Evolutionary conservation across 2,329 filamentous ascomycete species (phyloP).

Genomic region (Bipolaris victoriae): DNA sequence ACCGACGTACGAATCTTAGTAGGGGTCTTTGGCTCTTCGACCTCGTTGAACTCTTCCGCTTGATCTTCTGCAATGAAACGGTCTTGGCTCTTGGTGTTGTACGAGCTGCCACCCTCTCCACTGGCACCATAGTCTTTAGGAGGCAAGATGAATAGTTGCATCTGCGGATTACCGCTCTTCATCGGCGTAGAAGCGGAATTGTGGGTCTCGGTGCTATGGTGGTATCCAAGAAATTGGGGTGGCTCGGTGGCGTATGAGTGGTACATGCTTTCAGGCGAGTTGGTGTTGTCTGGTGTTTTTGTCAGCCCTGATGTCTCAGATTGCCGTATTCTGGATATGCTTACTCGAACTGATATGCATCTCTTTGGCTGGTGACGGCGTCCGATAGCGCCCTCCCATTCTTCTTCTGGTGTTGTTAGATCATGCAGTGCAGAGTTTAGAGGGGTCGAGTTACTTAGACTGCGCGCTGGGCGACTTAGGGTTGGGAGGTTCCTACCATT

Average conservation of each 20-base stretch:
- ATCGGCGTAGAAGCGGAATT: too few species aligned
- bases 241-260: neutral
- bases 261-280: constrained; percentile 1
- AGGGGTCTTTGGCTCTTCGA: constrained; percentile 5
- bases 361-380: constrained; percentile 17
- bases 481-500: neutral
- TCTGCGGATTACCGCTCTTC: neutral
- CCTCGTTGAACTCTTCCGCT: neutral
- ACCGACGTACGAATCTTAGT: neutral
- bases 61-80: neutral
- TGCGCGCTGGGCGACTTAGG: neutral
- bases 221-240: neutral
- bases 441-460: neutral
- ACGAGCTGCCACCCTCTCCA: too few species aligned
- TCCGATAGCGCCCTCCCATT: constrained; percentile 11
- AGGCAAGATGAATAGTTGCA: neutral
- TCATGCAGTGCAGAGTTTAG: neutral
- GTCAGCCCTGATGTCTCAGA: neutral
- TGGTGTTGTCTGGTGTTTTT: constrained; percentile 3
- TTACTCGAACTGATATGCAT: constrained; percentile 8
- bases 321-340: neutral
- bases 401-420: neutral
- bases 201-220: neutral
- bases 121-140: neutral
- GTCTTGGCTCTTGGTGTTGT: neutral